Evolutionary conservation across 768 basidiomycete species (phyloP), one percentile per base, ranked within the genome.

Genomic region (Phlegmacium glaucopus): DNA sequence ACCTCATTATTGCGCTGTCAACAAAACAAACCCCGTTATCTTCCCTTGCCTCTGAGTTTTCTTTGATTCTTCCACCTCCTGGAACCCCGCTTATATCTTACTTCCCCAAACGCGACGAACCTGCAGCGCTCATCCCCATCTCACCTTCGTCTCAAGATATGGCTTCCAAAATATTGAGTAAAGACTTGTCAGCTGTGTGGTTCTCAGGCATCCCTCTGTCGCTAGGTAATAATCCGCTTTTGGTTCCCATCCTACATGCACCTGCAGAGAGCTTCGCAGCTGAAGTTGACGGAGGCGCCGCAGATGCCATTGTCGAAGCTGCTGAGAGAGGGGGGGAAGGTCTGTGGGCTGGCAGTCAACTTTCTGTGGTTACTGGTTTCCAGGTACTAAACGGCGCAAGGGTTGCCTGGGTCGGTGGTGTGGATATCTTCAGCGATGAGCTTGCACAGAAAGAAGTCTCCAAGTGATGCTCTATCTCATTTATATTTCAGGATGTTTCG

Each of bases 1-100:
- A 97, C 72, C 72, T 98, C 47, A 79, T 99, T 54, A 69, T 96
- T 55, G 81, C 86, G 3, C 78, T 95, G 49, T 87, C 90, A 2
- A 72, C 86, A 56, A 85, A 79, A 69, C 79, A 87, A 67, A 84
- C 83, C 2, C 72, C 88, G 35, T 71, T 94, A 9, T 75, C 82
- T 10, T 80, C 87, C 10, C 79, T 95, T 45, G 90, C 93, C 0
- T 66, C 90, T 41, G 96, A 99, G 71, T 98, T 98, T 74, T 89
- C 88, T 30, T 76, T 98, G 47, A 80, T 92, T 44, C 85, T 91
- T 18, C 88, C 90, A 13, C 90, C 92, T 5, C 87, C 92, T 2
- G 85, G 85, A 1, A 86, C 85, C 0, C 85, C 86, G 2, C 78
- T 96, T 41, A 61, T 95, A 51, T 94, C 94, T 4, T 90, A 95